Evolutionary conservation across 2,329 filamentous ascomycete genomes (phyloP).

Genomic region (Neopestalotiopsis rosae): DNA sequence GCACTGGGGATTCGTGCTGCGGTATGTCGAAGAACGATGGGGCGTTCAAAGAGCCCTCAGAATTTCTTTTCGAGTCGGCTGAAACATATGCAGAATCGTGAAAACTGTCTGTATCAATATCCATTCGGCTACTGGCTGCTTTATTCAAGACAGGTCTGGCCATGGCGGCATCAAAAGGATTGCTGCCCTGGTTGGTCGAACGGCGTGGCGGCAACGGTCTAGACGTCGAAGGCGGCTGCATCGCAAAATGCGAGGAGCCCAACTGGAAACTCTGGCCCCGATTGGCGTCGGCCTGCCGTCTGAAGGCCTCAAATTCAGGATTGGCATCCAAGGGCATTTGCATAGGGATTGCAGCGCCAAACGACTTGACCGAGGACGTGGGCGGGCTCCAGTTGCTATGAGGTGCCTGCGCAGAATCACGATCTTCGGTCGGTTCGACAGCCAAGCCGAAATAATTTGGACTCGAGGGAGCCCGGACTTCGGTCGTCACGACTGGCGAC

Average conservation of each 20-base stretch:
- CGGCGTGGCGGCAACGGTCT: slow-evolving; percentile 52
- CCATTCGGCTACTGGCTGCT: slow-evolving; percentile 38
- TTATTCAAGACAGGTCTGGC: slow-evolving; percentile 28
- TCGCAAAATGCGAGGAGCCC: slow-evolving; percentile 50
- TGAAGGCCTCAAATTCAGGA: slow-evolving; percentile 82
- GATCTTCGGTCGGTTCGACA: slow-evolving; percentile 65
- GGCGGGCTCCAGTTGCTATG: slow-evolving; percentile 78
- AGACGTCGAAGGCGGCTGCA: slow-evolving; percentile 33
- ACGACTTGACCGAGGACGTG: slow-evolving; percentile 73
- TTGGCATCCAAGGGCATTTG: slow-evolving; percentile 76
- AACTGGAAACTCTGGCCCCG: slow-evolving; percentile 55
- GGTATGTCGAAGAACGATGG: slow-evolving; percentile 47
- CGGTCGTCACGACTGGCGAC: slow-evolving; percentile 45
- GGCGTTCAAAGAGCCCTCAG: slow-evolving; percentile 51
- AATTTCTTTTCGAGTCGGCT: slow-evolving; percentile 58
- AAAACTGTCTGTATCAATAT: slow-evolving; percentile 50
- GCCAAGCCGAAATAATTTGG: slow-evolving; percentile 88
- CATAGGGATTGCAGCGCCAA: slow-evolving; percentile 70
- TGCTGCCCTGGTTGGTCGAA: slow-evolving; percentile 54
- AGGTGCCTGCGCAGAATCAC: slow-evolving; percentile 67
- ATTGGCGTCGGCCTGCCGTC: slow-evolving; percentile 72
- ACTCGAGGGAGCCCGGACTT: slow-evolving; percentile 59
- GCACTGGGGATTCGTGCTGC: slow-evolving; percentile 52
- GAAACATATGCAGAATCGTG: slow-evolving; percentile 62
- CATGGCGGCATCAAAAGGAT: slow-evolving; percentile 39